A percentile compares a stretch with the other conserved stretches of the same genome.
phyloP scores from a whole-genome alignment of 768 basidiomycete genomes.

The Boletus reticulatus region DNA sequence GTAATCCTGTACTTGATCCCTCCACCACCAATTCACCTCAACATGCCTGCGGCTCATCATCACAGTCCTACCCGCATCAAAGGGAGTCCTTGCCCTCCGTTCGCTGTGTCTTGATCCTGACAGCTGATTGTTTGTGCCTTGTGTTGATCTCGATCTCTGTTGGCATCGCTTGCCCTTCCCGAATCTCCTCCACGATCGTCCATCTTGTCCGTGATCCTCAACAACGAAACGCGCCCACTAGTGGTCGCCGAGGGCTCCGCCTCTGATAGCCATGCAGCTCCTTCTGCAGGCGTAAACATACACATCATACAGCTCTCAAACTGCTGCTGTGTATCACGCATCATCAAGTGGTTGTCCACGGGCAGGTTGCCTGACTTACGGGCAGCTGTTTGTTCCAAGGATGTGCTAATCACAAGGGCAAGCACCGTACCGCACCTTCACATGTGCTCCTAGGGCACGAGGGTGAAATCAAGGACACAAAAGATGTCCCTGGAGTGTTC shows the following conservation, averaged over 20 bases:
- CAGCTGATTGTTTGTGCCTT: too few relatives aligned
- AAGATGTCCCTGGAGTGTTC: constrained; percentile 38
- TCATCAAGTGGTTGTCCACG: constrained; percentile 43
- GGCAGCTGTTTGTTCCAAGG: constrained; percentile 41
- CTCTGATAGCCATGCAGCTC: constrained; percentile 29
- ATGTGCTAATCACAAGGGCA: constrained; percentile 52
- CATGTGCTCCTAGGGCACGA: constrained; percentile 42
- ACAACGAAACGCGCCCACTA: constrained; percentile 46
- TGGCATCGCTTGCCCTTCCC: background rate
- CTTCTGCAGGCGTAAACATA: too few relatives aligned
- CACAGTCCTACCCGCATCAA: background rate
- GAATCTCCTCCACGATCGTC: constrained; percentile 30
- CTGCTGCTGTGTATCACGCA: constrained; percentile 50
- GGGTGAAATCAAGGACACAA: constrained; percentile 61
- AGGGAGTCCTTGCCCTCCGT: background rate
- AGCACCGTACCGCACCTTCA: constrained; percentile 32
- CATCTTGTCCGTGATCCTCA: constrained; percentile 40
- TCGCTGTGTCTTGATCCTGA: too few relatives aligned
- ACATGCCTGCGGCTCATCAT: background rate
- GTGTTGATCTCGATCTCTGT: too few relatives aligned
- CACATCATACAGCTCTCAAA: constrained; percentile 52
- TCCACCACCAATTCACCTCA: background rate
- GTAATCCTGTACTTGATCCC: constrained; percentile 5
- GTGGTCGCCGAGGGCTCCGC: constrained; percentile 32
- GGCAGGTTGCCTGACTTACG: constrained; percentile 46